Evolutionary conservation across 495 filamentous ascomycete genomes (phyloP), one percentile per base, ranked within the genome.

Genomic region (Bacidia gigantensis): DNA sequence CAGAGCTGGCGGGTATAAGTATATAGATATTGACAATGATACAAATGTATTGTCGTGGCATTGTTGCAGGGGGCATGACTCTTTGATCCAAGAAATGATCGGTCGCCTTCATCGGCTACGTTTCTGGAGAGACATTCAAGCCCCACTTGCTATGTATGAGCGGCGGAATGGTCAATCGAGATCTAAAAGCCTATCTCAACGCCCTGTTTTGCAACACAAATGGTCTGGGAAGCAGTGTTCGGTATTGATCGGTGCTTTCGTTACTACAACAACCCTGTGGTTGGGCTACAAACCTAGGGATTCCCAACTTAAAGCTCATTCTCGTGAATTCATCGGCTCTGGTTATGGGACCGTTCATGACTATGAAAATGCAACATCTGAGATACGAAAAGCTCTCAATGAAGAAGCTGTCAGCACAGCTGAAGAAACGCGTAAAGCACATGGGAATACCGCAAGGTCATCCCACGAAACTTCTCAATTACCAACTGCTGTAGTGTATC

Each of bases 391-490:
- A 7, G 7, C 7, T 35, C 29, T 35, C 29, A 14, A 14, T 22
- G 70, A 78, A 52, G 81, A 86, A 46, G 84, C 81, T 48, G 80
- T 95, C 55, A 88, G 79, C 52, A 89, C 79, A 1, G 89, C 95
- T 53, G 79, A 85, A 23, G 89, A 93, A 20, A 84, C 92, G 53
- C 72, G 95, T 5, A 77, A 78, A 38, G 65, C 70, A 18, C 89
- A 96, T 65, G 89, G 89, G 18, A 95, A 84, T 63, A 92, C 86
- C 11, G 86, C 89, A 67, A 93, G 87, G 87, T 90, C 86, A 0
- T 84, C 84, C 3, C 74, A 81, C 40, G 95, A 96, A 59, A 80
- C 81, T 11, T 81, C 87, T 35, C 75, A 76, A 3, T 67, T 89
- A 0, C 86, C 86, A 0, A 82, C 88, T n/a, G 86, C 86, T 0